Conservation (phyloP, 2,329 filamentous ascomycete genomes). For the Iodosphaeria phyllophila region DNA sequence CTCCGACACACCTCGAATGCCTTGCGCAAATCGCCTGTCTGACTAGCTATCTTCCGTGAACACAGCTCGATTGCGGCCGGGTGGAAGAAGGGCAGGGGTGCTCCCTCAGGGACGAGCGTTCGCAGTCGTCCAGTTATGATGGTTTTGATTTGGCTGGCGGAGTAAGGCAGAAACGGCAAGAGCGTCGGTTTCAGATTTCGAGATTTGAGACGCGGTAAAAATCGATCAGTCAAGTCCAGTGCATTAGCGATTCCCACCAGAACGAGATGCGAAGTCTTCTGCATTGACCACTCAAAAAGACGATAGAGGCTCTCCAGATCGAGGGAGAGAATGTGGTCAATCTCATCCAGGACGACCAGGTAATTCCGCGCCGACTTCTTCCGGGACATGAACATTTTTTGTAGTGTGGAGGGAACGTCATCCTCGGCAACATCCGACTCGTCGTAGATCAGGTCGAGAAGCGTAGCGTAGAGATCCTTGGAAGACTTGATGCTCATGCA, state of each 20-base stretch:
- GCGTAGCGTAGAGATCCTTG: constrained; percentile 63
- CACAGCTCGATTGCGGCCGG: constrained; percentile 87
- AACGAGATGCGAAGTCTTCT: constrained; percentile 59
- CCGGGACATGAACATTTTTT: constrained; percentile 50
- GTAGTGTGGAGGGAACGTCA: constrained; percentile 48
- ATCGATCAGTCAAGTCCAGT: constrained; percentile 84
- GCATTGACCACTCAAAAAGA: constrained; percentile 91
- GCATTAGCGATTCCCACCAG: constrained; percentile 93
- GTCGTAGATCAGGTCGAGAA: constrained; percentile 51
- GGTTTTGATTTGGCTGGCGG: constrained; percentile 65
- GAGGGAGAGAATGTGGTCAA: constrained; percentile 79
- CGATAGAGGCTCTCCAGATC: constrained; percentile 80
- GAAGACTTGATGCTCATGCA: constrained; percentile 93
- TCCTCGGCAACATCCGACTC: constrained; percentile 42
- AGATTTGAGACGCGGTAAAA: constrained; percentile 80
- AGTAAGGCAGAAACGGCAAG: constrained; percentile 86
- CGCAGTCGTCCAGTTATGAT: constrained; percentile 75
- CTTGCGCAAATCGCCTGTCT: constrained; percentile 86
- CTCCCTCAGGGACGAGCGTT: constrained; percentile 43
- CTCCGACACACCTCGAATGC: constrained; percentile 87
- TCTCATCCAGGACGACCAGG: constrained; percentile 83
- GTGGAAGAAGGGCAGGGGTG: constrained; percentile 68
- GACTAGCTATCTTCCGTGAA: constrained; percentile 82
- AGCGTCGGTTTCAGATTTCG: constrained; percentile 81
- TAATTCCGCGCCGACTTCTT: constrained; percentile 40